A percentile compares a stretch with the other conserved stretches of the same genome.
Conservation (phyloP, 495 filamentous ascomycete genomes). For the Astrothelium macrocarpum region DNA sequence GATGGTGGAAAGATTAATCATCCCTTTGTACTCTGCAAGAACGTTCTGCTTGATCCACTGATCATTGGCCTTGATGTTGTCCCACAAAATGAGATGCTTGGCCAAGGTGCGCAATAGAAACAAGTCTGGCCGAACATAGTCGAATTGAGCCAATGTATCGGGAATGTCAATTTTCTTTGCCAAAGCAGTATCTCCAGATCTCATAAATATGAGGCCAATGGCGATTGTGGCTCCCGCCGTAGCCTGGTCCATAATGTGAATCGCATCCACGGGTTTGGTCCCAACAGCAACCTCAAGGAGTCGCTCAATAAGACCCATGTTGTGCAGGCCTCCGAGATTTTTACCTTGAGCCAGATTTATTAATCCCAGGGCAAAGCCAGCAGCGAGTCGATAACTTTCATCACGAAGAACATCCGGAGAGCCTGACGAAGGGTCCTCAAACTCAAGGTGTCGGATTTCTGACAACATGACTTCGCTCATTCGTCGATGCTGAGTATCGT, state of each 20-base stretch:
- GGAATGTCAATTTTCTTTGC: conserved; percentile 90
- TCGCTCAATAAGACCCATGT: conserved; percentile 88
- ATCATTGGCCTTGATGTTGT: conserved; percentile 57
- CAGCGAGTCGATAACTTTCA: conserved; percentile 89
- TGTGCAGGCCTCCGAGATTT: conserved; percentile 78
- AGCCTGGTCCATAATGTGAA: conserved; percentile 86
- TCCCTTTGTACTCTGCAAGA: conserved; percentile 53
- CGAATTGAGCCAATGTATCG: conserved; percentile 78
- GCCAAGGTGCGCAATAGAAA: conserved; percentile 83
- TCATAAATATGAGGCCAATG: conserved; percentile 94
- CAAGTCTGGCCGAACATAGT: conserved; percentile 88
- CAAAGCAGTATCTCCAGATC: conserved; percentile 79
- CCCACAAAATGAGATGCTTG: conserved; percentile 92
- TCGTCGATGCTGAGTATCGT: conserved; percentile 86
- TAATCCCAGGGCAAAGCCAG: conserved; percentile 85
- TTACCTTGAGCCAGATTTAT: conserved; percentile 90
- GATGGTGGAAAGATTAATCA: conserved; percentile 44
- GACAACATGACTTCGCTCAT: conserved; percentile 99
- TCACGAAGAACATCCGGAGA: conserved; percentile 66
- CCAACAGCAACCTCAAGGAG: conserved; percentile 75
- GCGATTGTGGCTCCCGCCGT: conserved; percentile 84
- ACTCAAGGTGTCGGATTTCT: conserved; percentile 78
- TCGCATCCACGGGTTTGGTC: conserved; percentile 75
- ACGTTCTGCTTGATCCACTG: conserved; percentile 68
- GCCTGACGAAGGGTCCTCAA: conserved; percentile 52